A percentile compares a stretch with the other conserved stretches of the same genome.
phyloP scores from a whole-genome alignment of 805 yeast species.

The Kluyveromyces lactis region DNA sequence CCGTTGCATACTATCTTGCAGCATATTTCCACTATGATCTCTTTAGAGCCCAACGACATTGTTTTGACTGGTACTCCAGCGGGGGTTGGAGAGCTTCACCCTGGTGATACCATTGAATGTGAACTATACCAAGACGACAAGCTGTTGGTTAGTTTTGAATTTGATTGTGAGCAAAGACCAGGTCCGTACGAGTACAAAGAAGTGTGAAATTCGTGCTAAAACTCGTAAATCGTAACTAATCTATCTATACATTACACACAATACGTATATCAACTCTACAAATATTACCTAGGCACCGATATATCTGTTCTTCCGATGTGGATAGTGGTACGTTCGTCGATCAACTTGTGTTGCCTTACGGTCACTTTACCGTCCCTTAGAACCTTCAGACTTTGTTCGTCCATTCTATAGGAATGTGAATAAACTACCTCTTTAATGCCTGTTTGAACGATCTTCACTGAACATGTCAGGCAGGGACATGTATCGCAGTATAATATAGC shows the following conservation, averaged over 20 bases:
- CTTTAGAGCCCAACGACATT: constrained; percentile 83
- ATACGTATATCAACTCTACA: too few relatives aligned
- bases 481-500: constrained; percentile 87
- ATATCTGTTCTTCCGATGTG: not conserved
- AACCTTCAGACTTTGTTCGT: constrained; percentile 61
- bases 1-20: constrained; percentile 74
- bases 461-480: constrained; percentile 94
- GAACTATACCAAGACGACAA: constrained; percentile 49
- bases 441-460: constrained; percentile 88
- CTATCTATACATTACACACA: too few relatives aligned
- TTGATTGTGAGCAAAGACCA: constrained; percentile 37
- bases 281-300: too few relatives aligned
- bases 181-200: constrained; percentile 53
- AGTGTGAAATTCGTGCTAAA: constrained; percentile 28
- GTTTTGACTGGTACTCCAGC: constrained; percentile 95
- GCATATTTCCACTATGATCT: constrained; percentile 82
- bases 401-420: constrained; percentile 91
- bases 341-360: constrained; percentile 48
- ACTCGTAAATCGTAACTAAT: too few relatives aligned
- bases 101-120: constrained; percentile 75
- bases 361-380: constrained; percentile 65
- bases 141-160: constrained; percentile 39
- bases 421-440: constrained; percentile 91
- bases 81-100: constrained; percentile 80
- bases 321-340: constrained; percentile 19